Evolutionary conservation across 495 filamentous ascomycete genomes (phyloP).

Genomic region (Pseudevernia furfuracea): DNA sequence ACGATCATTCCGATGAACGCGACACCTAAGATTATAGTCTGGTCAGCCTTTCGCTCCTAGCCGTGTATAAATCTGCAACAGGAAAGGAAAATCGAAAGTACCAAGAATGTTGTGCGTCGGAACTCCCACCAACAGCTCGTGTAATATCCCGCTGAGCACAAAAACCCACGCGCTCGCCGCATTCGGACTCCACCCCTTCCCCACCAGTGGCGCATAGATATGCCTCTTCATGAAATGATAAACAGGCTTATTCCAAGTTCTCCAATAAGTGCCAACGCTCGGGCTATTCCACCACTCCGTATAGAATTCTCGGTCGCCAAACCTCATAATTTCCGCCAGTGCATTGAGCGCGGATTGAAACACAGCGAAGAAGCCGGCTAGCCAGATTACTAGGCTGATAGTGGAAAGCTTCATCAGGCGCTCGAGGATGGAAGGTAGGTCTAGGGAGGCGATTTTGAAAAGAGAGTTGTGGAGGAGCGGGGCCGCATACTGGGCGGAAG

Average conservation of each 20-base stretch:
- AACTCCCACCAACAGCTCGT: conserved; percentile 88
- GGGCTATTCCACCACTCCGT: conserved; percentile 96
- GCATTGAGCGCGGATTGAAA: conserved; percentile 89
- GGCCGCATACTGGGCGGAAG: conserved; percentile 84
- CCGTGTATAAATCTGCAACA: background rate
- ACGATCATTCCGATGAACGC: conserved; percentile 91
- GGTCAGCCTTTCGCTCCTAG: background rate
- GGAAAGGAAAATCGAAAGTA: conserved; percentile 32
- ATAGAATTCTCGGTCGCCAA: conserved; percentile 92
- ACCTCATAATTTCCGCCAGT: conserved; percentile 79
- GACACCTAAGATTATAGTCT: conserved; percentile 48
- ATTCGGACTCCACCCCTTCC: conserved; percentile 63
- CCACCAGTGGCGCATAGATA: conserved; percentile 76
- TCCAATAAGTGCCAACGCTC: conserved; percentile 82
- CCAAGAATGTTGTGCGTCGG: conserved; percentile 93
- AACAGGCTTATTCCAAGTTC: conserved; percentile 94
- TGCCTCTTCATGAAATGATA: conserved; percentile 93
- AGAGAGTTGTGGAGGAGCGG: conserved; percentile 84
- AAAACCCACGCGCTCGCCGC: conserved; percentile 73
- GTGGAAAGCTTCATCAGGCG: conserved; percentile 90
- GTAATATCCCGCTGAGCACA: conserved; percentile 73
- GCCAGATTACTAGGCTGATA: conserved; percentile 89
- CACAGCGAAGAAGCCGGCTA: conserved; percentile 91
- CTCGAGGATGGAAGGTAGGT: conserved; percentile 76
- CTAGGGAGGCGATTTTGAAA: conserved; percentile 71